Evolutionary conservation across 345 rosid genomes (phyloP).

Genomic region (Tarenaya hassleriana): DNA sequence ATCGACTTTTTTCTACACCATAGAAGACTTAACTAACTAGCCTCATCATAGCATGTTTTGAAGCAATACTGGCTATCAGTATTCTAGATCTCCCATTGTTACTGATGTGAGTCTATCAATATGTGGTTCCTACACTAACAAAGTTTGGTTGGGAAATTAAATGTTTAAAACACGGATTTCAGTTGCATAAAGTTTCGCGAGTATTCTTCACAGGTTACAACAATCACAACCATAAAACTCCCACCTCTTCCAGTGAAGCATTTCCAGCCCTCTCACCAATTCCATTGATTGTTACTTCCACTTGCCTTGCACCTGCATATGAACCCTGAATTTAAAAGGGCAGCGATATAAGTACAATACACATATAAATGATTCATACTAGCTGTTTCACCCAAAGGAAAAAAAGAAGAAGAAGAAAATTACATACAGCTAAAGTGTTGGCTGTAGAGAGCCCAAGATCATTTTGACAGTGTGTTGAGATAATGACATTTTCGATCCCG

Average conservation of each 20-base stretch:
- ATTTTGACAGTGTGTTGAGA: constrained; percentile 96
- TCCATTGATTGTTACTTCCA: constrained; percentile 92
- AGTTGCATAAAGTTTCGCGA: not conserved
- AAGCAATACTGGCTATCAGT: too few species aligned
- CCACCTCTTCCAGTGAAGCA: constrained; percentile 92
- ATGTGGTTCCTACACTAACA: too few species aligned
- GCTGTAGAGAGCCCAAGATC: constrained; percentile 99
- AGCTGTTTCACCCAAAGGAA: not conserved
- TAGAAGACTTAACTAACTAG: too few species aligned
- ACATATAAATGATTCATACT: not conserved
- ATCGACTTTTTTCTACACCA: too few species aligned
- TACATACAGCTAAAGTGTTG: constrained; percentile 74
- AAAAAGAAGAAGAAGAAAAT: not conserved
- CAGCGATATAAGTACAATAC: constrained; percentile 19
- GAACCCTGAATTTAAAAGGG: constrained; percentile 54
- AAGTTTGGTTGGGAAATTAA: too few species aligned
- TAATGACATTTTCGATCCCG: constrained; percentile 77
- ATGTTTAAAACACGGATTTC: too few species aligned
- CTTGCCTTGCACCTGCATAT: constrained; percentile 76
- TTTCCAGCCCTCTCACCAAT: constrained; percentile 97
- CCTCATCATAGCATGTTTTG: too few species aligned
- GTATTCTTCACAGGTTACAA: not conserved
- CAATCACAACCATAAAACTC: not conserved
- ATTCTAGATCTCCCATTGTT: too few species aligned
- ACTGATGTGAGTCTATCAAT: too few species aligned